A percentile compares a stretch with the other conserved stretches of the same genome.
Conservation (phyloP, 2,329 filamentous ascomycete species). For the Camillea tinctor region DNA sequence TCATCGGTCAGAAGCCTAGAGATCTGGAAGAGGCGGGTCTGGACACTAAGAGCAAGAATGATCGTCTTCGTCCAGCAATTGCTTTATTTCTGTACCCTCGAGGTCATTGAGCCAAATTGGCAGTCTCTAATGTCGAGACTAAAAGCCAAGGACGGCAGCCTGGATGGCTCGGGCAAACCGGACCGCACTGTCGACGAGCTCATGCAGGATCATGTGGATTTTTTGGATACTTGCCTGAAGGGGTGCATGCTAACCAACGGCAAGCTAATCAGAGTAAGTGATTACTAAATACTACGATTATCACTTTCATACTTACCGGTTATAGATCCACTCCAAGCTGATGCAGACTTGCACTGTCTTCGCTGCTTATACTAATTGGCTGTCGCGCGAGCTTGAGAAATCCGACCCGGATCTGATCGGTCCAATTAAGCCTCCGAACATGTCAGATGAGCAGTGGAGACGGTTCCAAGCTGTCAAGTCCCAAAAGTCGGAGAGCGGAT, state of each 20-base stretch:
- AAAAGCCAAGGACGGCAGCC: slow-evolving; percentile 55
- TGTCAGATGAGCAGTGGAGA: slow-evolving; percentile 61
- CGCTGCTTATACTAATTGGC: slow-evolving; percentile 81
- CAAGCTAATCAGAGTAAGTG: slow-evolving; percentile 79
- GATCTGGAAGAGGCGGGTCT: slow-evolving; percentile 88
- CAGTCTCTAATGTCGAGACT: slow-evolving; percentile 86
- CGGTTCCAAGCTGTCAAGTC: slow-evolving; percentile 52
- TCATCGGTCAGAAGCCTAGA: slow-evolving; percentile 73
- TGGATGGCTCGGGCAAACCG: slow-evolving; percentile 39
- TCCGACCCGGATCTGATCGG: slow-evolving; percentile 75
- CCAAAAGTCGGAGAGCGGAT: slow-evolving; percentile 37
- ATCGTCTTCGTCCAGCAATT: slow-evolving; percentile 95
- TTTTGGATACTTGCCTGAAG: slow-evolving; percentile 94
- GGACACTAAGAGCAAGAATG: slow-evolving; percentile 91
- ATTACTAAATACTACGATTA: slow-evolving; percentile 2
- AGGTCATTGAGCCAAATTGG: slow-evolving; percentile 99
- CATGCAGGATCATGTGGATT: slow-evolving; percentile 99
- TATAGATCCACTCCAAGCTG: slow-evolving; percentile 91
- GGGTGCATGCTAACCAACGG: slow-evolving; percentile 99
- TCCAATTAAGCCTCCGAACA: slow-evolving; percentile 54
- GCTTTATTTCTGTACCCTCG: slow-evolving; percentile 92
- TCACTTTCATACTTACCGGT: slow-evolving; percentile 19
- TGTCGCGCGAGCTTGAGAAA: slow-evolving; percentile 80
- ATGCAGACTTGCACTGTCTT: slow-evolving; percentile 96
- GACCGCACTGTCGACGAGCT: slow-evolving; percentile 86